Conservation (phyloP, 2,329 filamentous ascomycete genomes). For the Ceratocystis huliohia region DNA sequence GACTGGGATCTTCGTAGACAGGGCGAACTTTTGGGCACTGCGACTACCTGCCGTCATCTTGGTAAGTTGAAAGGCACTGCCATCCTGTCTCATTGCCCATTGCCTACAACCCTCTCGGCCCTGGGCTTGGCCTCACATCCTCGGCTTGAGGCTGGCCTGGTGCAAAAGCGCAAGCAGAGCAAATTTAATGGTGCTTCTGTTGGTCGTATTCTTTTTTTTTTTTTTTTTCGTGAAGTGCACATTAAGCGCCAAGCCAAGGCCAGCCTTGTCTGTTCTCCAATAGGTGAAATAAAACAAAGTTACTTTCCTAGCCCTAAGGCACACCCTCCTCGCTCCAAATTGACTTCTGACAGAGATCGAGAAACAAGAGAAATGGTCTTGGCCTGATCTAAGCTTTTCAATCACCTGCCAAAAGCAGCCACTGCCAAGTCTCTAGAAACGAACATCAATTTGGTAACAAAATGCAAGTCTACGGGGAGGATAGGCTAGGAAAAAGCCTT, state of each 20-base stretch:
- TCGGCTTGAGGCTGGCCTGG: no score
- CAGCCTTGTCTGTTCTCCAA: background rate
- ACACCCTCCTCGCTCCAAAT: background rate
- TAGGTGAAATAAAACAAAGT: background rate
- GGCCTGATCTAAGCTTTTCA: constrained; percentile 6
- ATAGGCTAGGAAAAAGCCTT: background rate
- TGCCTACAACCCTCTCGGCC: no score
- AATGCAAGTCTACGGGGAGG: background rate
- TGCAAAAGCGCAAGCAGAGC: no score
- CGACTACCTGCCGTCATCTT: background rate
- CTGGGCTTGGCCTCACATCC: background rate
- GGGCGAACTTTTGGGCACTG: background rate
- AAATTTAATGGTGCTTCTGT: no score
- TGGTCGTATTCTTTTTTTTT: no score
- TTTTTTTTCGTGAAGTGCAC: no score
- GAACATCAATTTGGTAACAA: background rate
- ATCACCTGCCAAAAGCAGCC: background rate
- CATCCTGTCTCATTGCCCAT: no score
- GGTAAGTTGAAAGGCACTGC: no score
- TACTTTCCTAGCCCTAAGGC: background rate
- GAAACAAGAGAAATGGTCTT: background rate
- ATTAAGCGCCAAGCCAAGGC: background rate
- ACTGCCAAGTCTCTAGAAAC: background rate
- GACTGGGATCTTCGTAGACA: background rate
- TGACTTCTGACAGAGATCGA: constrained; percentile 7